phyloP scores from a whole-genome alignment of 768 basidiomycete species.

The Mycena vulgaris region DNA sequence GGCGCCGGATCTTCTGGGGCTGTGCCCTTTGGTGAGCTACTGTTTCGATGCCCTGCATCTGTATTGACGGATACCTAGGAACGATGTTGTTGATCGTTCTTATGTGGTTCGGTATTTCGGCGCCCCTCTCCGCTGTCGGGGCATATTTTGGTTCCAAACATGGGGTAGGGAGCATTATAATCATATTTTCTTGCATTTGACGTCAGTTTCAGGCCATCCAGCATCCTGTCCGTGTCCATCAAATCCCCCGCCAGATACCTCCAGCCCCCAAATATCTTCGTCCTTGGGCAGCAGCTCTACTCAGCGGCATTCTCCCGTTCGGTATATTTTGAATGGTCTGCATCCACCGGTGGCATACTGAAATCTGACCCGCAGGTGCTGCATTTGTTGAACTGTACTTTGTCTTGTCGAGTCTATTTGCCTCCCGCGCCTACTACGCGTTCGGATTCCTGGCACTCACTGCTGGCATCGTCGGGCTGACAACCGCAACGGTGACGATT shows the following conservation, averaged over 20 bases:
- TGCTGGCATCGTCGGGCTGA: conserved; percentile 84
- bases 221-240: conserved; percentile 92
- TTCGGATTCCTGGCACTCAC: conserved; percentile 96
- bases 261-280: conserved; percentile 87
- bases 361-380: conserved; percentile 75
- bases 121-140: conserved; percentile 89
- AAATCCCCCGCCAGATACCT: conserved; percentile 97
- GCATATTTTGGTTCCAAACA: conserved; percentile 90
- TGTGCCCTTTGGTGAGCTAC: conserved; percentile 86
- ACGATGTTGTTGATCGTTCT: conserved; percentile 89
- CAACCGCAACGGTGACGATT: conserved; percentile 93
- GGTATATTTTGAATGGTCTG: conserved; percentile 64
- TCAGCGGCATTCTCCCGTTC: conserved; percentile 95
- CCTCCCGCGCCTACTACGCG: conserved; percentile 94
- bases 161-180: conserved; percentile 69
- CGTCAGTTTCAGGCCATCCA: conserved; percentile 66
- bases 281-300: conserved; percentile 81
- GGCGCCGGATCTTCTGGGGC: conserved; percentile 92
- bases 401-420: conserved; percentile 91
- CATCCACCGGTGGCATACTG: conserved; percentile 1
- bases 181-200: conserved; percentile 22
- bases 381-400: conserved; percentile 97
- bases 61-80: conserved; percentile 55
- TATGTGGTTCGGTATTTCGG: conserved; percentile 95
- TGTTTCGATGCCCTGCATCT: neutral